Evolutionary conservation across 331 rosid genomes (phyloP).

Genomic region (Malus hybrid): DNA sequence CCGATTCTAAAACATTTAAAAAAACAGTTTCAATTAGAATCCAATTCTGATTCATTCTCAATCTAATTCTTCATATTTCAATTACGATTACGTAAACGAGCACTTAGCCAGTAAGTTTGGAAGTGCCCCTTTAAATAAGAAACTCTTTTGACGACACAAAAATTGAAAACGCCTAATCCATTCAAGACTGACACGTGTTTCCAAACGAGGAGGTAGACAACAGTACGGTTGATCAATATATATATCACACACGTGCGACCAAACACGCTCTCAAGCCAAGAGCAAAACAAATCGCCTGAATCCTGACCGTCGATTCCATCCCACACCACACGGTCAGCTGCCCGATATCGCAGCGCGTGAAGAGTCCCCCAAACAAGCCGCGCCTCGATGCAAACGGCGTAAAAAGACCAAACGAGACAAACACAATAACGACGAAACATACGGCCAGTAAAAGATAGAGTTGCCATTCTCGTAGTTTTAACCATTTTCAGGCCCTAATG

Average conservation of each 20-base stretch:
- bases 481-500: not conserved
- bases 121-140: too few relatives aligned
- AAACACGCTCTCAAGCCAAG: not conserved
- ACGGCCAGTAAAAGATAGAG: conserved; percentile 3
- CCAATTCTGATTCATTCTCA: fast-evolving
- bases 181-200: conserved; percentile 2
- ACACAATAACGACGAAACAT: conserved; percentile 2
- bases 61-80: too few relatives aligned
- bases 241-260: not conserved
- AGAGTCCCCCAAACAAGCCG: not conserved
- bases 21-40: too few relatives aligned
- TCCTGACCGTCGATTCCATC: not conserved
- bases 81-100: too few relatives aligned
- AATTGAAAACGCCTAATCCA: not conserved
- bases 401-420: not conserved
- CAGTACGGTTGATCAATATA: not conserved
- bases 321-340: too few relatives aligned
- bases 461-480: conserved; percentile 7
- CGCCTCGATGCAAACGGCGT: not conserved
- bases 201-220: not conserved
- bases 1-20: too few relatives aligned
- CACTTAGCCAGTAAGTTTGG: too few relatives aligned
- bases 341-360: not conserved
- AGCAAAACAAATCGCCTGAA: not conserved
- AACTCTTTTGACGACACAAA: too few relatives aligned